These are phyloP conservation scores for Brassica hybrid DNA, from an alignment of 441 rosid species.

Conservation along the genomic window DNA sequence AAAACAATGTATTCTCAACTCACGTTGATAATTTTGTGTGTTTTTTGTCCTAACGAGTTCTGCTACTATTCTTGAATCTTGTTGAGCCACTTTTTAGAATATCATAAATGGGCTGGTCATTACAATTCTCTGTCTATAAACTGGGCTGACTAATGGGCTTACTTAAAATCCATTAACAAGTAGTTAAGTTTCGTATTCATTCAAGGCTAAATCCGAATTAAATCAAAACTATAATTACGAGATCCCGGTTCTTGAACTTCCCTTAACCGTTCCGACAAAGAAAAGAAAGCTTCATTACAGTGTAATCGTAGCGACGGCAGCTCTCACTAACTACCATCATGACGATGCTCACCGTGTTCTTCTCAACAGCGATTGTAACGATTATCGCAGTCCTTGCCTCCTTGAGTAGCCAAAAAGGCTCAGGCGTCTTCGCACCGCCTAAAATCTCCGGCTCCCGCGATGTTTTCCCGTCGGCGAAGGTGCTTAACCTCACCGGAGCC, in stretches of 20 bases:
- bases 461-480: constrained; percentile 43
- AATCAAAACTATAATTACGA: constrained; percentile 13
- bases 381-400: constrained; percentile 6
- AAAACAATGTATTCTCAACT: too few species aligned
- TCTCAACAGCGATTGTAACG: constrained; percentile 25
- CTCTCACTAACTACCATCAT: constrained; percentile 29
- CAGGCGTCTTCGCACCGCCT: constrained; percentile 43
- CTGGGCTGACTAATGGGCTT: not conserved
- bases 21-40: too few species aligned
- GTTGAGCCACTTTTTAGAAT: not conserved
- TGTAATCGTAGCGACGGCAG: constrained; percentile 32
- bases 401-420: constrained; percentile 6
- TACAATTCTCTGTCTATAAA: not conserved
- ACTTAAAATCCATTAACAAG: not conserved
- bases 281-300: not conserved
- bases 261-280: not conserved
- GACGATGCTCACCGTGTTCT: constrained; percentile 12
- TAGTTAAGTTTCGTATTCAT: not conserved
- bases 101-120: not conserved
- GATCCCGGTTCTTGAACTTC: too few species aligned
- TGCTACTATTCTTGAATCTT: not conserved
- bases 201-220: constrained; percentile 16
- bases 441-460: constrained; percentile 45
- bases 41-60: too few species aligned
- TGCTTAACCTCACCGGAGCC: constrained; percentile 48